phyloP scores from a whole-genome alignment of 2,329 filamentous ascomycete species.

The Penicillium sp. region DNA sequence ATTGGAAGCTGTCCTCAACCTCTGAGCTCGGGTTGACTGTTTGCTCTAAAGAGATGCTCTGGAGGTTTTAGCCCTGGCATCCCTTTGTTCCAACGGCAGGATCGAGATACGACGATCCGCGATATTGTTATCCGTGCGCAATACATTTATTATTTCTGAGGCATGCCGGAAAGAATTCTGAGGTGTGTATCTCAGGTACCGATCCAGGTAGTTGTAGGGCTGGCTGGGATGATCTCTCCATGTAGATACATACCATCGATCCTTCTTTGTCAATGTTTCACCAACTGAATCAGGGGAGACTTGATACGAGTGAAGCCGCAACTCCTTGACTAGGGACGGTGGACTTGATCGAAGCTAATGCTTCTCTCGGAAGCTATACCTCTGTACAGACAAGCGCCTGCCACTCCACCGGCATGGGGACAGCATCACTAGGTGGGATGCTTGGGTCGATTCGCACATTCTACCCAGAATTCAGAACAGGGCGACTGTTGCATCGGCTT shows the following conservation, averaged over 20 bases:
- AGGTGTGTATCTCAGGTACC: neutral
- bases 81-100: constrained; percentile 12
- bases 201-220: constrained; percentile 12
- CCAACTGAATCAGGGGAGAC: neutral
- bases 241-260: constrained; percentile 5
- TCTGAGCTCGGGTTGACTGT: neutral
- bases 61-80: neutral
- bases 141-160: constrained; percentile 18
- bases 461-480: neutral
- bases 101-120: constrained; percentile 2
- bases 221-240: constrained; percentile 4
- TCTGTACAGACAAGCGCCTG: constrained; percentile 7
- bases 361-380: neutral
- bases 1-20: neutral
- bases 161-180: constrained; percentile 21
- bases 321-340: neutral
- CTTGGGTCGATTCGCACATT: neutral
- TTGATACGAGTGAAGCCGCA: neutral
- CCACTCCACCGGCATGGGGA: constrained; percentile 5
- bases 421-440: constrained; percentile 15
- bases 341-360: neutral
- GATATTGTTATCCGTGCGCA: constrained; percentile 27
- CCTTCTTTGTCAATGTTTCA: neutral
- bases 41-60: neutral
- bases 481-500: neutral